Base-by-base conservation (phyloP, 768 basidiomycete species). In the Hygrocybe punicea region DNA sequence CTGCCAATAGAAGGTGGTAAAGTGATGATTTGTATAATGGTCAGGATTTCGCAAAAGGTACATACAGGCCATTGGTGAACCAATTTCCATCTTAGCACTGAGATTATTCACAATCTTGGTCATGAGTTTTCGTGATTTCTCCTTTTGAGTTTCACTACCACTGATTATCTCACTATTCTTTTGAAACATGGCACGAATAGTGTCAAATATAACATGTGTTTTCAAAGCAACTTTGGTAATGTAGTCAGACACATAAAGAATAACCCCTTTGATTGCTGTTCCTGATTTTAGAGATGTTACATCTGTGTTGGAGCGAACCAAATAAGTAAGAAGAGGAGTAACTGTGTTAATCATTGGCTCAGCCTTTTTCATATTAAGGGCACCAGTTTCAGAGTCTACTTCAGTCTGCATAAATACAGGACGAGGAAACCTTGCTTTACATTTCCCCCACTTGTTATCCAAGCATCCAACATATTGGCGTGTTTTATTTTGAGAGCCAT, bases 341-440 rank as follows among this genome's bases (percentile, higher is more conserved):
- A 29, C 29, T 29, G 29, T 29, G 29, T 29, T 29, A 8, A 76
- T 39, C 67, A 60, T 63, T 10, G 61, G 39, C 56, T 75, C 71
- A 10, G 37, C 33, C 54, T 76, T 70, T 55, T 67, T 67, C 53
- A 73, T 58, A 8, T 60, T 47, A 3, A 73, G 51, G 14, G 58
- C 53, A 14, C 71, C 72, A 19, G 59, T 65, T 5, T 65, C 57
- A 3, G 44, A 10, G 58, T 75, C 71, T 11, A 75, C 58, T 14
- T 36, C 16, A 8, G 73, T 72, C 4, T 62, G 17, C 2, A n/a
- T 5, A 34, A 54, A 51, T 2, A 62, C 48, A 1, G 55, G 37
- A n/a, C 72, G 45, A 10, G 75, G 76, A 67, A 76, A 76, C 0
- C 73, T 45, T 2, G 68, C 62, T 58, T 64, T 68, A 54, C 75